Evolutionary conservation across 805 yeast species (phyloP).

Genomic region (Helenozyma baotianmanensis): DNA sequence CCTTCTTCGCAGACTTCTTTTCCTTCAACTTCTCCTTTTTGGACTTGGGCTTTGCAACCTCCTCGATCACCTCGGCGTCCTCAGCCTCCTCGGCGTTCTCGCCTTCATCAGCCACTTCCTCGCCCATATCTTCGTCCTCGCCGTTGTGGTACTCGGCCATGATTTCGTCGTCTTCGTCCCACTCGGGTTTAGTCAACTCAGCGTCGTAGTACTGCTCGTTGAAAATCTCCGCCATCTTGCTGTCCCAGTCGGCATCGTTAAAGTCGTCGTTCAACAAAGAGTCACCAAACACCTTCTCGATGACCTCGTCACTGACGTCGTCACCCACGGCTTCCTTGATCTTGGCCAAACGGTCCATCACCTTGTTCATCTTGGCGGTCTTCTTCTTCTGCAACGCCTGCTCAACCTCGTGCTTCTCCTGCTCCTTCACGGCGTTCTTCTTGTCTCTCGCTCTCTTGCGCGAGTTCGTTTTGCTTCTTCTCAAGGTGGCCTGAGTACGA

Average conservation of each 20-base stretch:
- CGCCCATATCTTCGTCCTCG: slow-evolving; percentile 16
- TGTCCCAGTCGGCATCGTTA: slow-evolving; percentile 89
- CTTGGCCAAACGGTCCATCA: slow-evolving; percentile 64
- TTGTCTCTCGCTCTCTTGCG: slow-evolving; percentile 81
- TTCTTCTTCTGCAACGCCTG: slow-evolving; percentile 66
- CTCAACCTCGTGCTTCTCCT: slow-evolving; percentile 52
- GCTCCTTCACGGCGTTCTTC: slow-evolving; percentile 49
- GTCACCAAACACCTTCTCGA: slow-evolving; percentile 65
- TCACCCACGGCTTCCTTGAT: slow-evolving; percentile 68
- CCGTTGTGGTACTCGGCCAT: slow-evolving; percentile 32
- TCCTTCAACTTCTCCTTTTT: slow-evolving; percentile 55
- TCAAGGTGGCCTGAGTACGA: slow-evolving; percentile 85
- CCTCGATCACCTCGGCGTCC: slow-evolving; percentile 22
- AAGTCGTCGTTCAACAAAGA: slow-evolving; percentile 82
- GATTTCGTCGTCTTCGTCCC: slow-evolving; percentile 45
- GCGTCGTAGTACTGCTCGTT: slow-evolving; percentile 74
- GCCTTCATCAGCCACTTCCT: slow-evolving; percentile 6
- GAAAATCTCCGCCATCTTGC: slow-evolving; percentile 76
- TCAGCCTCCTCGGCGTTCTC: slow-evolving; percentile 11
- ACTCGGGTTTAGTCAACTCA: slow-evolving; percentile 50
- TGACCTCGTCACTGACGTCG: slow-evolving; percentile 53
- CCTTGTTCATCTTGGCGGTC: slow-evolving; percentile 69
- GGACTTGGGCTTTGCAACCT: slow-evolving; percentile 35
- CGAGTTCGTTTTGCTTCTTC: slow-evolving; percentile 69
- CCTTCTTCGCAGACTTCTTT: slow-evolving; percentile 56